phyloP scores from a whole-genome alignment of 2,329 filamentous ascomycete species.

The Aspergillus niger region DNA sequence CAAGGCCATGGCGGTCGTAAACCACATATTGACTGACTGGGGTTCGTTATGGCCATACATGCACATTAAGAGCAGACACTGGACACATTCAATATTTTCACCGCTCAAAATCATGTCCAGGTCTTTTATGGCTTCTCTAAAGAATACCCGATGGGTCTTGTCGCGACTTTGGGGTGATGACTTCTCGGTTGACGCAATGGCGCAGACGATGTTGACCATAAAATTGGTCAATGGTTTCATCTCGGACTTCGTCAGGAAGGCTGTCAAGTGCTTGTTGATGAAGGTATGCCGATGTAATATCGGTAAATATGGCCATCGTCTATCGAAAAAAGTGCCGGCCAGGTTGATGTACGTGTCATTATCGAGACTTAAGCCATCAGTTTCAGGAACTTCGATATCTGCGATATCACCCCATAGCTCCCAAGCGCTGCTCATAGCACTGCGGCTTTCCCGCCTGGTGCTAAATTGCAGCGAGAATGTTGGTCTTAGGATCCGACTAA shows the following conservation, averaged over 20 bases:
- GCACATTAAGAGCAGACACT: conserved; percentile 27
- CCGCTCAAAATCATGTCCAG: conserved; percentile 17
- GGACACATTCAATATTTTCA: conserved; percentile 27
- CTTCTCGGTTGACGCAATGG: conserved; percentile 27
- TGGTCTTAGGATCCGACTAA: conserved; percentile 6
- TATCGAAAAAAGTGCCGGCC: conserved; percentile 25
- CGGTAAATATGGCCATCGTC: conserved; percentile 30
- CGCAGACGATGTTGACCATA: conserved; percentile 27
- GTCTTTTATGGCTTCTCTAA: conserved; percentile 14
- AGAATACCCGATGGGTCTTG: conserved; percentile 11
- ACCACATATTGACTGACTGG: conserved; percentile 29
- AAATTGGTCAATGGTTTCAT: conserved; percentile 16
- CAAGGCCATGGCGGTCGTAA: conserved; percentile 25
- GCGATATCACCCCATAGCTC: conserved; percentile 16
- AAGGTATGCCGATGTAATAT: conserved; percentile 26
- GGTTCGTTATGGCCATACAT: conserved; percentile 32
- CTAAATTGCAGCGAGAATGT: conserved; percentile 2
- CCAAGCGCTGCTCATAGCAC: conserved; percentile 19
- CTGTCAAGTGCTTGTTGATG: conserved; percentile 15
- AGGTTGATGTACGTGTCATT: conserved; percentile 9
- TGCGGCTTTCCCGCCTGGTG: conserved; percentile 2
- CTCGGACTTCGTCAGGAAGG: background rate
- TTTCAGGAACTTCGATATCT: background rate
- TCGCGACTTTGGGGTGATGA: background rate
- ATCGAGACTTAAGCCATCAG: background rate